A percentile compares a stretch with the other conserved stretches of the same genome.
Evolutionary conservation across 352 stramenopile species (phyloP).

Genomic region (Pythium volutum): DNA sequence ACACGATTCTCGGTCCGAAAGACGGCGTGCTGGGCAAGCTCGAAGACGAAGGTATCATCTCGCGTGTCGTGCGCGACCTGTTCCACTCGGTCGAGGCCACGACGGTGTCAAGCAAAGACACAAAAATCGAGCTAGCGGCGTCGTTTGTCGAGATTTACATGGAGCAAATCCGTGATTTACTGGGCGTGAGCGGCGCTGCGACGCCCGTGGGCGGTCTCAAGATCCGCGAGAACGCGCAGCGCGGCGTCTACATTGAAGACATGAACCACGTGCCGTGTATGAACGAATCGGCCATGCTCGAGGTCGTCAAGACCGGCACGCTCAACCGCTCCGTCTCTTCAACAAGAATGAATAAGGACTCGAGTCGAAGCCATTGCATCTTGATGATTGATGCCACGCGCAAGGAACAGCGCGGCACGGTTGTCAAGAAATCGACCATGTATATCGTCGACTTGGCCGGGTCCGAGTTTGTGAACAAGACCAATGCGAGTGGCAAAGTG

Average conservation of each 20-base stretch:
- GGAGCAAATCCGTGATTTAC: conserved; percentile 80
- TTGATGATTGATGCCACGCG: conserved; percentile 48
- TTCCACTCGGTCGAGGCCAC: conserved; percentile 32
- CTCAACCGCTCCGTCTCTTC: conserved; percentile 63
- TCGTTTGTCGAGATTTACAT: conserved; percentile 90
- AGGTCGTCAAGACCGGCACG: conserved; percentile 57
- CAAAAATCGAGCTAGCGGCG: conserved; percentile 46
- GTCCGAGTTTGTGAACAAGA: conserved; percentile 86
- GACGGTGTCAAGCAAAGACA: conserved; percentile 15
- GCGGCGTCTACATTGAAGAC: conserved; percentile 75
- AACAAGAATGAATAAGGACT: conserved; percentile 92
- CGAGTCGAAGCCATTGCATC: conserved; percentile 73
- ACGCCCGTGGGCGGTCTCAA: conserved; percentile 44
- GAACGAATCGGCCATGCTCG: conserved; percentile 49
- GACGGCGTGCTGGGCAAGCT: conserved; percentile 55
- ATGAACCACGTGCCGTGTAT: conserved; percentile 45
- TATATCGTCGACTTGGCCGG: conserved; percentile 84
- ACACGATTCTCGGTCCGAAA: conserved; percentile 71
- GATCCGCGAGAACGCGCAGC: conserved; percentile 66
- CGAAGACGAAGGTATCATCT: conserved; percentile 70
- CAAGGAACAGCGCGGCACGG: conserved; percentile 21
- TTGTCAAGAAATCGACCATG: conserved; percentile 55
- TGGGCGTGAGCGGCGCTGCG: conserved; percentile 33
- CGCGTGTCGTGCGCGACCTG: conserved; percentile 50
- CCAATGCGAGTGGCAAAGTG: conserved; percentile 67